Conservation (phyloP, 2,329 filamentous ascomycete species). For the Cordyceps javanica region DNA sequence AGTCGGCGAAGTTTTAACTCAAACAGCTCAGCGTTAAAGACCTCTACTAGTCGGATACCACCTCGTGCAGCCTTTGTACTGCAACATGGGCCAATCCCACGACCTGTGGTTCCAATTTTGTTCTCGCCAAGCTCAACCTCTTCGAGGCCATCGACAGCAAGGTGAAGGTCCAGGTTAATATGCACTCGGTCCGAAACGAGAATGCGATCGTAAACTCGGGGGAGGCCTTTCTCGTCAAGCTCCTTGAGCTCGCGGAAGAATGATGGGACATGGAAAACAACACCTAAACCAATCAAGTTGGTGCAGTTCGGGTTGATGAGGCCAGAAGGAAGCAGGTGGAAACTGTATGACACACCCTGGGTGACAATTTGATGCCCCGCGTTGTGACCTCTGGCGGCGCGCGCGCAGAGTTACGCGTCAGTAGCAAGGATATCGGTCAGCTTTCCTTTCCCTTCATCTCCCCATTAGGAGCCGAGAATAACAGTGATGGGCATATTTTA, state of each 20-base stretch:
- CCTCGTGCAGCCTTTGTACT: conserved; percentile 37
- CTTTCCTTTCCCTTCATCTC: conserved; percentile 31
- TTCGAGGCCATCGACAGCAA: conserved; percentile 63
- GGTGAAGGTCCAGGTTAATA: conserved; percentile 59
- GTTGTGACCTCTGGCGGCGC: conserved; percentile 24
- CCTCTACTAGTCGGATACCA: conserved; percentile 60
- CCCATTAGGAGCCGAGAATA: too few relatives aligned
- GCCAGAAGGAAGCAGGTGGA: conserved; percentile 62
- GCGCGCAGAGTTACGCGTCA: conserved; percentile 26
- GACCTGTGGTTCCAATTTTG: conserved; percentile 26
- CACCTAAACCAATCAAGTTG: conserved; percentile 68
- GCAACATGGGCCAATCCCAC: conserved; percentile 34
- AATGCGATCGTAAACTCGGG: conserved; percentile 40
- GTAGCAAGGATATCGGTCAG: conserved; percentile 28
- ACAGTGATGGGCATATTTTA: too few relatives aligned
- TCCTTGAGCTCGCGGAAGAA: conserved; percentile 38
- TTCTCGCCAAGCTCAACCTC: conserved; percentile 42
- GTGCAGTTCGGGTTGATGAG: conserved; percentile 58
- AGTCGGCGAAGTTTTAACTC: conserved; percentile 59
- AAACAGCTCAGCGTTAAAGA: conserved; percentile 61
- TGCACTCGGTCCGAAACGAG: conserved; percentile 59
- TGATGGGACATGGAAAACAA: conserved; percentile 54
- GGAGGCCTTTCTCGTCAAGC: conserved; percentile 34
- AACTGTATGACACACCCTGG: too few relatives aligned
- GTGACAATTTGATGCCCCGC: too few relatives aligned